These are phyloP conservation scores for Sclerotinia borealis DNA, from an alignment of 2,329 filamentous ascomycete species.

Conservation along the genomic window DNA sequence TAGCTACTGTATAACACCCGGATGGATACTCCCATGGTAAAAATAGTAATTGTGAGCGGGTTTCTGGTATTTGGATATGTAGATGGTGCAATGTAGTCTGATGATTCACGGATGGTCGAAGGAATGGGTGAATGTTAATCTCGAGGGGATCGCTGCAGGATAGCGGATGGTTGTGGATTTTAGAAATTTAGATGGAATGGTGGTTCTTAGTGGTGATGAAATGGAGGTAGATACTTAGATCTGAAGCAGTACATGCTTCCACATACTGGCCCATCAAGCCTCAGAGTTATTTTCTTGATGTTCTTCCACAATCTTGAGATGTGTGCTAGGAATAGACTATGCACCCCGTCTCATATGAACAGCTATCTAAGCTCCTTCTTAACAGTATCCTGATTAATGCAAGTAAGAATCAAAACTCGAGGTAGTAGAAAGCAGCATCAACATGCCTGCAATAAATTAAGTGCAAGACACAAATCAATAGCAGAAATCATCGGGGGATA, in stretches of 20 bases:
- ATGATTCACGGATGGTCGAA: neutral
- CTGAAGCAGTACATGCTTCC: too few relatives aligned
- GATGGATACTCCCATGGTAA: neutral
- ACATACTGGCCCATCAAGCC: too few relatives aligned
- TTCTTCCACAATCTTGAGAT: neutral
- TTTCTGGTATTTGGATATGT: neutral
- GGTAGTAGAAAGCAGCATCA: neutral
- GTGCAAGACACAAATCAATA: too few relatives aligned
- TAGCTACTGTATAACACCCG: neutral
- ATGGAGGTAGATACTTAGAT: too few relatives aligned
- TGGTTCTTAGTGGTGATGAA: too few relatives aligned
- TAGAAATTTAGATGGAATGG: too few relatives aligned
- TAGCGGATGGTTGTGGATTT: neutral
- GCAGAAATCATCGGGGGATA: too few relatives aligned
- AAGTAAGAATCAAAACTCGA: neutral
- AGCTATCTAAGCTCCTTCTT: neutral
- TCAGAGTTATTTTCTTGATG: too few relatives aligned
- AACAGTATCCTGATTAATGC: neutral
- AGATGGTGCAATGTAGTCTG: neutral
- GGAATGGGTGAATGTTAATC: too few relatives aligned
- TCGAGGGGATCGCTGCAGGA: accelerated
- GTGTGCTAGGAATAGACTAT: neutral
- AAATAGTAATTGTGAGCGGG: neutral
- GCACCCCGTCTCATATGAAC: neutral
- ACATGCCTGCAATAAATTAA: too few relatives aligned